Percentiles rank a stretch among this genome's conserved stretches.
Conservation (phyloP, 2,329 filamentous ascomycete genomes). For the Neofusicoccum umdonicola region DNA sequence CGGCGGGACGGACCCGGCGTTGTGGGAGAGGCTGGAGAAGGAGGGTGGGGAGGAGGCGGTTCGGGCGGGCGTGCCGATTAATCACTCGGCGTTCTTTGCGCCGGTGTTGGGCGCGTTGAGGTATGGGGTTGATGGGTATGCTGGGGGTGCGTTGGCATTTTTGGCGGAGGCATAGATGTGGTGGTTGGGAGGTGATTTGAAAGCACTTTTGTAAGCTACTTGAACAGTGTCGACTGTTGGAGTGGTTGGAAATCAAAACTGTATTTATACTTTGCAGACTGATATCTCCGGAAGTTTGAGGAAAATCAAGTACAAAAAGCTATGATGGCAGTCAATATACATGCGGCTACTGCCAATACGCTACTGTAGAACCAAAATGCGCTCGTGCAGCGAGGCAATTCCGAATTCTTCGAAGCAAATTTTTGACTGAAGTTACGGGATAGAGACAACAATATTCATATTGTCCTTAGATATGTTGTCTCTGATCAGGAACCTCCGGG, state of each 20-base stretch:
- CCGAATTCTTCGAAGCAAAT: no score
- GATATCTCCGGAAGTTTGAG: no score
- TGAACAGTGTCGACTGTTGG: background rate
- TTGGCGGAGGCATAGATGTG: slow-evolving; percentile 23
- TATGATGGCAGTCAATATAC: no score
- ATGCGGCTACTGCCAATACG: no score
- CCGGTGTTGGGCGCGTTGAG: slow-evolving; percentile 58
- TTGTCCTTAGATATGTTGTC: no score
- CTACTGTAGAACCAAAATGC: no score
- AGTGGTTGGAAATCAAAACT: background rate
- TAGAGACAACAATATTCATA: no score
- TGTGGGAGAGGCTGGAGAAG: slow-evolving; percentile 50
- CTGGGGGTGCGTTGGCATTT: slow-evolving; percentile 51
- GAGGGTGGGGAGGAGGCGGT: slow-evolving; percentile 39
- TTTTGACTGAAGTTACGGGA: no score
- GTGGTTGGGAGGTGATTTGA: background rate
- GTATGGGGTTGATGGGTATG: slow-evolving; percentile 51
- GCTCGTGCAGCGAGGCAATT: no score
- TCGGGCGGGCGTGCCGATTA: slow-evolving; percentile 54
- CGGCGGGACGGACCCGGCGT: slow-evolving; percentile 51
- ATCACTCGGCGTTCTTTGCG: slow-evolving; percentile 60
- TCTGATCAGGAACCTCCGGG: no score
- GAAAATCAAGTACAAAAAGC: no score
- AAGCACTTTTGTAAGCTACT: background rate
- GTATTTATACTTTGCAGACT: background rate